These are phyloP conservation scores for Daldinia caldariorum DNA, from an alignment of 495 filamentous ascomycete species.

Conservation along the genomic window DNA sequence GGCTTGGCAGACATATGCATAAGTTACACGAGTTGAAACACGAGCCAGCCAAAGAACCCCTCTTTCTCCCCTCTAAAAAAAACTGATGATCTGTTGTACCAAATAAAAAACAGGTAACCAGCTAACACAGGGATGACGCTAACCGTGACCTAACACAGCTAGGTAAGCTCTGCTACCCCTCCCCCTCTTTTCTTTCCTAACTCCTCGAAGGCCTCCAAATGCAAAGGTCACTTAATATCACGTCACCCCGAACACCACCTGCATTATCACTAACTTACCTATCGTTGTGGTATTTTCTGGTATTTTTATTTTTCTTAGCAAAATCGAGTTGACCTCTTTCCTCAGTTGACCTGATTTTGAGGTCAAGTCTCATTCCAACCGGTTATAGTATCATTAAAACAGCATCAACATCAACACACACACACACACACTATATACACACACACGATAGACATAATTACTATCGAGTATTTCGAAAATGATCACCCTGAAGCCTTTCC, in stretches of 20 bases:
- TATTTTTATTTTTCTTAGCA: neutral
- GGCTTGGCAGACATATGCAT: slow-evolving; percentile 36
- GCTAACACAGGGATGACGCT: slow-evolving; percentile 24
- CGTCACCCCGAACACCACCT: slow-evolving; percentile 23
- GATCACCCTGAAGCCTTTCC: slow-evolving; percentile 54
- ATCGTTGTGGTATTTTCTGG: slow-evolving; percentile 2
- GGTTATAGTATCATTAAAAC: slow-evolving; percentile 7
- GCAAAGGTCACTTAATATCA: slow-evolving; percentile 31
- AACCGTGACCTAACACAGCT: neutral
- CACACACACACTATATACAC: slow-evolving; percentile 11
- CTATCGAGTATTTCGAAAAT: slow-evolving; percentile 44
- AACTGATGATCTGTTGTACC: slow-evolving; percentile 37
- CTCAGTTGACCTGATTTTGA: slow-evolving; percentile 1
- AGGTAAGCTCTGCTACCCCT: slow-evolving; percentile 39
- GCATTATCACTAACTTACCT: slow-evolving; percentile 4
- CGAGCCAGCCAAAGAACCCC: slow-evolving; percentile 32
- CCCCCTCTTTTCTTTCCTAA: slow-evolving; percentile 38
- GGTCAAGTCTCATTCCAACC: slow-evolving; percentile 13
- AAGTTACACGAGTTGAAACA: slow-evolving; percentile 33
- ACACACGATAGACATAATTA: too few relatives aligned
- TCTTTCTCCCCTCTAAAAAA: slow-evolving; percentile 28
- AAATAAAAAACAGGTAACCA: neutral
- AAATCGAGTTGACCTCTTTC: slow-evolving; percentile 13
- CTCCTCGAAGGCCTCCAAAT: slow-evolving; percentile 21
- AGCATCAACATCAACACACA: slow-evolving; percentile 11